These are phyloP conservation scores for Cenchrus americanus DNA, from an alignment of 176 grass and related monocot species.

Conservation along the genomic window DNA sequence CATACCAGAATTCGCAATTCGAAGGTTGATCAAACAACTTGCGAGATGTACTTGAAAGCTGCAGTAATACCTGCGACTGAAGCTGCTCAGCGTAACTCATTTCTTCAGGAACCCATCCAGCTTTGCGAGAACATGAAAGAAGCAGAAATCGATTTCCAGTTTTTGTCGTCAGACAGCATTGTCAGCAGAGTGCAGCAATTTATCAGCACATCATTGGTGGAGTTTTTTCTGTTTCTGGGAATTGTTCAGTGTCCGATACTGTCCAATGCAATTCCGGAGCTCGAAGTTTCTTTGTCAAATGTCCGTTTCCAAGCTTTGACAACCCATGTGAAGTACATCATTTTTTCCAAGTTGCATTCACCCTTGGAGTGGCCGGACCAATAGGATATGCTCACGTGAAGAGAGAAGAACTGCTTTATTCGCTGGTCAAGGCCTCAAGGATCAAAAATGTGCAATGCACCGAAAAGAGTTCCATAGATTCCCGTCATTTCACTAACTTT, in stretches of 20 bases:
- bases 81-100: too few relatives aligned
- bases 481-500: constrained; percentile 20
- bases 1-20: constrained; percentile 2
- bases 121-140: not conserved
- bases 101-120: constrained; percentile 2
- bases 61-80: not conserved
- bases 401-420: constrained; percentile 47
- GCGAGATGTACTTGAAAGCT: not conserved
- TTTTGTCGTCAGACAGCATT: not conserved
- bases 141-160: not conserved
- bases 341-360: constrained; percentile 30
- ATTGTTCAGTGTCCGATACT: not conserved
- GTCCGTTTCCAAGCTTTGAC: constrained; percentile 27
- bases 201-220: not conserved
- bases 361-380: constrained; percentile 31
- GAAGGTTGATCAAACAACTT: constrained; percentile 1
- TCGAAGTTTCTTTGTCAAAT: constrained; percentile 34
- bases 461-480: constrained; percentile 27
- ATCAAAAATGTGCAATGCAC: constrained; percentile 22
- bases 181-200: not conserved
- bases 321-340: constrained; percentile 42
- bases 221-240: constrained; percentile 33
- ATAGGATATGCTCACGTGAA: constrained; percentile 58
- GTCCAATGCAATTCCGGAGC: not conserved
- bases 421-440: constrained; percentile 4